Conservation (phyloP, 2,329 filamentous ascomycete genomes). For the Aureobasidium sp. region DNA sequence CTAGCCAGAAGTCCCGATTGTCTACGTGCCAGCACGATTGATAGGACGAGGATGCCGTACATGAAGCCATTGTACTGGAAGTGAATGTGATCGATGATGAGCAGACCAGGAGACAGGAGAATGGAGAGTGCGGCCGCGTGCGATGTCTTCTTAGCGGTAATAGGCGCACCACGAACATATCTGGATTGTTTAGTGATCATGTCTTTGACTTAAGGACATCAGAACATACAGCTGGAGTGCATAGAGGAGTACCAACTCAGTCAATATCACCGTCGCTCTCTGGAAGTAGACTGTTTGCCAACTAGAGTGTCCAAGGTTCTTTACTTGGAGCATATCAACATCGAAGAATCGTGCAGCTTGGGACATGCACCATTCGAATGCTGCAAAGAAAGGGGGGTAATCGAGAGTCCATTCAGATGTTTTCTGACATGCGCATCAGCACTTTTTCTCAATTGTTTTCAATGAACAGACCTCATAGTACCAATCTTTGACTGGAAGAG, state of each 20-base stretch:
- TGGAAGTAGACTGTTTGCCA: slow-evolving; percentile 96
- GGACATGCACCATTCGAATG: slow-evolving; percentile 89
- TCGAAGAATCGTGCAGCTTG: slow-evolving; percentile 72
- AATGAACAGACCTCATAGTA: slow-evolving; percentile 66
- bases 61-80: slow-evolving; percentile 99
- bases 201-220: not conserved
- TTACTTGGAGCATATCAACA: slow-evolving; percentile 71
- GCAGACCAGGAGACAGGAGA: slow-evolving; percentile 79
- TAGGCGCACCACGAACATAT: slow-evolving; percentile 66
- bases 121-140: slow-evolving; percentile 86
- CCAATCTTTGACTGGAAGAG: slow-evolving; percentile 79
- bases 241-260: slow-evolving; percentile 76
- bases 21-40: slow-evolving; percentile 73
- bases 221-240: slow-evolving; percentile 64
- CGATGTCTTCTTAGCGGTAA: slow-evolving; percentile 62
- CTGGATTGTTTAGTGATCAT: slow-evolving; percentile 38
- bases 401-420: slow-evolving; percentile 99
- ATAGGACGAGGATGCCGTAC: slow-evolving; percentile 83
- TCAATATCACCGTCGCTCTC: slow-evolving; percentile 74
- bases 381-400: slow-evolving; percentile 96
- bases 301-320: slow-evolving; percentile 77
- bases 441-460: not conserved
- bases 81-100: slow-evolving; percentile 97
- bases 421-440: slow-evolving; percentile 44
- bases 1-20: slow-evolving; percentile 68